Conservation (phyloP, 257 asterid genomes). For the Catharanthus roseus region DNA sequence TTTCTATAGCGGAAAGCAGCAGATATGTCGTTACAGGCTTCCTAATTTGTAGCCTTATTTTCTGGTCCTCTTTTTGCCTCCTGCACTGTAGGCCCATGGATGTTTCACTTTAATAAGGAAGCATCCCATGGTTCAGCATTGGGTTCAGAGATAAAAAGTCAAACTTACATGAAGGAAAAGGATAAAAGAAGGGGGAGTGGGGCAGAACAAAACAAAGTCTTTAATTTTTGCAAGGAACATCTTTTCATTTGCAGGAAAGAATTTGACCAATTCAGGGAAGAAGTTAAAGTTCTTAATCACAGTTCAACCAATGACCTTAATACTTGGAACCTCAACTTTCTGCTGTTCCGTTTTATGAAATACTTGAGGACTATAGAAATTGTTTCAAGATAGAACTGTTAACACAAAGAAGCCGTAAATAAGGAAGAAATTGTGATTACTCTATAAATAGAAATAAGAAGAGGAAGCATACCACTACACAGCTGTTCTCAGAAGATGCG, state of each 20-base stretch:
- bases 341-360: neutral
- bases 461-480: slow-evolving; percentile 74
- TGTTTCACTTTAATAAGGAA: too few species aligned
- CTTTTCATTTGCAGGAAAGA: neutral
- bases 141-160: neutral
- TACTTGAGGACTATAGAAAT: neutral
- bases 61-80: too few species aligned
- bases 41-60: too few species aligned
- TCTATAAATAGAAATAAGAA: neutral
- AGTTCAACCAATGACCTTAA: neutral
- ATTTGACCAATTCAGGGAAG: neutral
- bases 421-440: slow-evolving; percentile 1
- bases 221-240: neutral
- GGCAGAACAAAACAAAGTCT: neutral
- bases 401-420: slow-evolving; percentile 1
- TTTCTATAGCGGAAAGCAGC: too few species aligned
- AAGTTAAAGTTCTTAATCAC: neutral
- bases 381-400: neutral
- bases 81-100: too few species aligned
- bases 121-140: neutral
- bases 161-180: neutral
- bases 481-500: slow-evolving; percentile 79
- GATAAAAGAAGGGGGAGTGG: too few species aligned
- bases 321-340: neutral
- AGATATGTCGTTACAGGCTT: too few species aligned